A percentile compares a stretch with the other conserved stretches of the same genome.
phyloP scores from a whole-genome alignment of 2,329 filamentous ascomycete genomes.

The Talaromyces sp. region DNA sequence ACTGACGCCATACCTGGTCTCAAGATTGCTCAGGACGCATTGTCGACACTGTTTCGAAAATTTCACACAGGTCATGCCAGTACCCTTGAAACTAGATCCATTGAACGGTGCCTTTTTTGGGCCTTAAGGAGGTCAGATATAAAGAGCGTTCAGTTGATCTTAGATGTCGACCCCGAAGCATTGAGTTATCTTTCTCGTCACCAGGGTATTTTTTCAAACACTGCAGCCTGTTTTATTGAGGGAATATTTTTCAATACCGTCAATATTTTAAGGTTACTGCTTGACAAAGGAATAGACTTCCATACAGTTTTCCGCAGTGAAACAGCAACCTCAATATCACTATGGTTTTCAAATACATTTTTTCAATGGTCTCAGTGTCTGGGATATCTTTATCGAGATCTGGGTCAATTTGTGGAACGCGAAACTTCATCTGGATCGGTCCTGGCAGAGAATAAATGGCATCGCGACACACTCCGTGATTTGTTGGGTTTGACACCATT shows the following conservation, averaged over 20 bases:
- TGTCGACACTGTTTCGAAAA: not conserved
- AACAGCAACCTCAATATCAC: not conserved
- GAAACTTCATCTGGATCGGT: not conserved
- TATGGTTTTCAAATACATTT: not conserved
- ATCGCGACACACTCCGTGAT: not conserved
- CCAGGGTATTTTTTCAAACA: not conserved
- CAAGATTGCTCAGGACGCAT: not conserved
- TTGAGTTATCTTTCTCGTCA: not conserved
- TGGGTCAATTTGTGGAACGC: not conserved
- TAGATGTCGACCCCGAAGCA: not conserved
- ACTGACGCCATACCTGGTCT: not conserved
- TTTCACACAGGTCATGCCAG: not conserved
- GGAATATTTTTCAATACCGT: not conserved
- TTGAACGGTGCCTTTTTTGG: not conserved
- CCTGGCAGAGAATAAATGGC: not conserved
- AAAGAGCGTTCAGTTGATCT: not conserved
- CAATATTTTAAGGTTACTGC: not conserved
- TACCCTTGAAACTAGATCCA: not conserved
- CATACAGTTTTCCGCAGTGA: not conserved
- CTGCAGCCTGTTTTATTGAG: not conserved
- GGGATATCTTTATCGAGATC: not conserved
- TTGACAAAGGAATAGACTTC: not conserved
- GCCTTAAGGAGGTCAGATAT: not conserved
- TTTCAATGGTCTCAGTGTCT: not conserved
- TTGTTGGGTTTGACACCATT: not conserved